Evolutionary conservation across 495 filamentous ascomycete genomes (phyloP).

Genomic region (Neurospora sp.): DNA sequence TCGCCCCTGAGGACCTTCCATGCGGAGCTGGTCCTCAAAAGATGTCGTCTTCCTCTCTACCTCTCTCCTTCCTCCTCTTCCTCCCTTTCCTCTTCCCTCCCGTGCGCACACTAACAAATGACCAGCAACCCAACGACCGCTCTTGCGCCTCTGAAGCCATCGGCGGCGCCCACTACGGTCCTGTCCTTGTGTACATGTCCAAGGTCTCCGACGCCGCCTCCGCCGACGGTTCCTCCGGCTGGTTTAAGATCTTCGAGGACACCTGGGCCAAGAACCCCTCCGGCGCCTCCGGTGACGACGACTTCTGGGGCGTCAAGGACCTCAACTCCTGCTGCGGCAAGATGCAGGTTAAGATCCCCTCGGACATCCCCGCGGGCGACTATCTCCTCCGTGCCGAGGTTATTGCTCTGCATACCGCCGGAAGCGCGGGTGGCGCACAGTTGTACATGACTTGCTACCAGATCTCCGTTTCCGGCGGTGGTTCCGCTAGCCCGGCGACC

Average conservation of each 20-base stretch:
- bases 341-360: conserved; percentile 38
- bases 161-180: conserved; percentile 38
- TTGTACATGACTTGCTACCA: conserved; percentile 45
- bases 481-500: conserved; percentile 23
- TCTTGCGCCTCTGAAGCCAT: conserved; percentile 36
- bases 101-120: conserved; percentile 11
- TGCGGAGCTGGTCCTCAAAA: conserved; percentile 13
- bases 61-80: not conserved
- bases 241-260: conserved; percentile 45
- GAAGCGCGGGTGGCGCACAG: conserved; percentile 30
- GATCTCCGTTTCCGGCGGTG: conserved; percentile 24
- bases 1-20: conserved; percentile 27
- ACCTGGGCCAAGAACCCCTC: conserved; percentile 31
- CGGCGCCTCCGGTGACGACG: conserved; percentile 28
- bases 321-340: conserved; percentile 44
- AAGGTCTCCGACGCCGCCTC: conserved; percentile 39
- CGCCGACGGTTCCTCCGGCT: conserved; percentile 33
- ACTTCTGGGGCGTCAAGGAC: conserved; percentile 42
- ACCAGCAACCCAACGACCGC: conserved; percentile 33
- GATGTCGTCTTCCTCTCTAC: not conserved
- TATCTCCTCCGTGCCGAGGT: conserved; percentile 44
- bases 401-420: conserved; percentile 41
- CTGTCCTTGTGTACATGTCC: conserved; percentile 44
- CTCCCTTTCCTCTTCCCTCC: not conserved
- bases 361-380: conserved; percentile 38